Evolutionary conservation across 768 basidiomycete species (phyloP).

Genomic region (Suillus decipiens): DNA sequence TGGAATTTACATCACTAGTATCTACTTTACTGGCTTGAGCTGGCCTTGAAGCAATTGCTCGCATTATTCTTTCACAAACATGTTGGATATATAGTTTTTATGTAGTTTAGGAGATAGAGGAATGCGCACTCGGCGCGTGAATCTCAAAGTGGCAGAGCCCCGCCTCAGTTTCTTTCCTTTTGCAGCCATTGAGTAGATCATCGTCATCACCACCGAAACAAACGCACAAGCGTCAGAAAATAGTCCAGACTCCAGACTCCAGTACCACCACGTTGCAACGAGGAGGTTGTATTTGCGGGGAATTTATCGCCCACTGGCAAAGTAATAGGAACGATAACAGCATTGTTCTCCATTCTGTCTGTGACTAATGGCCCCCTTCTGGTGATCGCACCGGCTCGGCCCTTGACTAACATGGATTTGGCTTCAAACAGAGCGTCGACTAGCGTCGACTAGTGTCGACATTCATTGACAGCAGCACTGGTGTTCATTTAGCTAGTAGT

Average conservation of each 20-base stretch:
- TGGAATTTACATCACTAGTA: slow-evolving; percentile 8
- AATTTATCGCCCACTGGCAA: background rate
- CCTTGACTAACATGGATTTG: background rate
- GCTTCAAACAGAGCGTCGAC: background rate
- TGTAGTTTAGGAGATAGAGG: background rate
- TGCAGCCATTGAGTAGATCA: slow-evolving; percentile 1
- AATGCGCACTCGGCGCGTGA: background rate
- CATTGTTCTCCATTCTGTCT: background rate
- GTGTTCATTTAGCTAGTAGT: background rate
- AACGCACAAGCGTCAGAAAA: background rate
- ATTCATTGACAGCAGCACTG: background rate
- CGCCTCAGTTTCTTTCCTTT: background rate
- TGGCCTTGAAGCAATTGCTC: slow-evolving; percentile 2
- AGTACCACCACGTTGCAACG: background rate
- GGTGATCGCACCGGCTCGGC: background rate
- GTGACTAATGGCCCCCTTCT: background rate
- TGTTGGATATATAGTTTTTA: slow-evolving; percentile 2
- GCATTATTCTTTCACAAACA: slow-evolving; percentile 4
- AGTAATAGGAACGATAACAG: background rate
- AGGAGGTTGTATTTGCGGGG: background rate
- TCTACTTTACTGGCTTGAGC: slow-evolving; percentile 3
- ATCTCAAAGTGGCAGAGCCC: background rate
- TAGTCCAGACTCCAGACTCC: background rate
- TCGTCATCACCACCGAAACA: background rate
- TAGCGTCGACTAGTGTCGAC: background rate